Conservation (phyloP, 2,329 filamentous ascomycete species). For the Xylaria sp. region DNA sequence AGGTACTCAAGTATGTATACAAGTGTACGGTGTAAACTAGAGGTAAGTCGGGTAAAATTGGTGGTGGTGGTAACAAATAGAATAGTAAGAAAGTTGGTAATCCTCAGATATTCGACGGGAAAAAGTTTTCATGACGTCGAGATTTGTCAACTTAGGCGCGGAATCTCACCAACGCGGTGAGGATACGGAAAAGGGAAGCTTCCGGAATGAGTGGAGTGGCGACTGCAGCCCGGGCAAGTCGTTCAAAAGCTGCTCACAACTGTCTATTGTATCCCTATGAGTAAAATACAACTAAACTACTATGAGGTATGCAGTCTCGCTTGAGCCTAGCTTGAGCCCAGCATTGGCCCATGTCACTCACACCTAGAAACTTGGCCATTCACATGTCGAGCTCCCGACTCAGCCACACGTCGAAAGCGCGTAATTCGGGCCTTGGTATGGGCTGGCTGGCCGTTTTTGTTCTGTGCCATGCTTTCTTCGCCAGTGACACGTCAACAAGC, state of each 20-base stretch:
- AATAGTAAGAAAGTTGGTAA: constrained; percentile 4
- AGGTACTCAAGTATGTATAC: too few relatives aligned
- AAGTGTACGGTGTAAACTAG: not conserved
- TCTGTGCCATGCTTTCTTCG: constrained; percentile 11
- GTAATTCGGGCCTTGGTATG: constrained; percentile 35
- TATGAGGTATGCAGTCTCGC: too few relatives aligned
- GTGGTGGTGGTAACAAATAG: not conserved
- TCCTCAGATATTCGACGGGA: not conserved
- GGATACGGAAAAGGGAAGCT: constrained; percentile 42
- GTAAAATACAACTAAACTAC: too few relatives aligned
- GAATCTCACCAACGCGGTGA: constrained; percentile 31
- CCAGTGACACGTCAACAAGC: constrained; percentile 46
- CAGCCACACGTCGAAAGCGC: constrained; percentile 33
- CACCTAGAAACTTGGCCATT: constrained; percentile 30
- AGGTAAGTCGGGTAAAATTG: constrained; percentile 1
- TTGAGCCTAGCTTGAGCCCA: constrained; percentile 6
- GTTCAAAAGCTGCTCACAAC: too few relatives aligned
- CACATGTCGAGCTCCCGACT: constrained; percentile 16
- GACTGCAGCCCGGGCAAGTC: constrained; percentile 8
- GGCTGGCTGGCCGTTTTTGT: not conserved
- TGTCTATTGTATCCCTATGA: too few relatives aligned
- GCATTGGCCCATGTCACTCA: constrained; percentile 2
- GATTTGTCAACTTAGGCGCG: constrained; percentile 31
- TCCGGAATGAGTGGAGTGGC: constrained; percentile 47
- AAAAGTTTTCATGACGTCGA: constrained; percentile 33